These are phyloP conservation scores for Hibiscus trionum DNA, from an alignment of 345 rosid genomes.

Conservation along the genomic window DNA sequence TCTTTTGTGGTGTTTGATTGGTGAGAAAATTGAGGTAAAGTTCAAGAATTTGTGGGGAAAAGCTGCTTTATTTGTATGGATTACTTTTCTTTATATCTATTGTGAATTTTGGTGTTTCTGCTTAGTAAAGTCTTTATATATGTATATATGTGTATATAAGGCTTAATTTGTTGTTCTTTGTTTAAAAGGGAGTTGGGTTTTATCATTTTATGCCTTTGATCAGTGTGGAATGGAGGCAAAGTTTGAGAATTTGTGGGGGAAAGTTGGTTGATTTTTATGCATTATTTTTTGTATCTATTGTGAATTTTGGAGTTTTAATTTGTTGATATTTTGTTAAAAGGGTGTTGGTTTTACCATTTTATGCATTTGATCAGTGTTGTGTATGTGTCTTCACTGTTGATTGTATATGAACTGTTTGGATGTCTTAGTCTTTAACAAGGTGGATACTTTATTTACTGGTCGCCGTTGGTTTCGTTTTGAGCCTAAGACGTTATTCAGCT, in stretches of 20 bases:
- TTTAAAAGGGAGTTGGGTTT: background rate
- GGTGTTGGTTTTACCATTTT: background rate
- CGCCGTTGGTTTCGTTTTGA: background rate
- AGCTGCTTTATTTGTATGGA: background rate
- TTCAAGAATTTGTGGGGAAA: background rate
- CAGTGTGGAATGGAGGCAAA: background rate
- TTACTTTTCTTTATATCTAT: background rate
- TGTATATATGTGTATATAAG: background rate
- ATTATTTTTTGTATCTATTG: background rate
- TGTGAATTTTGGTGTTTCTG: constrained; percentile 1
- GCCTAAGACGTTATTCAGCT: background rate
- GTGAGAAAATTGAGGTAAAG: background rate
- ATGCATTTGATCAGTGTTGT: background rate
- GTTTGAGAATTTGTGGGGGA: background rate
- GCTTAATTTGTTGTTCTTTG: background rate
- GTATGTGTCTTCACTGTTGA: background rate
- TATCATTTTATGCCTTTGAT: background rate
- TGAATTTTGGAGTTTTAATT: background rate
- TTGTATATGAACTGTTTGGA: background rate
- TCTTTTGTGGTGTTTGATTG: background rate
- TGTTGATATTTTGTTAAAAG: background rate
- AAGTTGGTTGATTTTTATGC: background rate
- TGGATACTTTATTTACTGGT: background rate
- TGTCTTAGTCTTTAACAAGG: background rate
- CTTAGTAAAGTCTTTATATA: no score